phyloP scores from a whole-genome alignment of 495 filamentous ascomycete genomes.

The Aspergillus incahuasiensis region DNA sequence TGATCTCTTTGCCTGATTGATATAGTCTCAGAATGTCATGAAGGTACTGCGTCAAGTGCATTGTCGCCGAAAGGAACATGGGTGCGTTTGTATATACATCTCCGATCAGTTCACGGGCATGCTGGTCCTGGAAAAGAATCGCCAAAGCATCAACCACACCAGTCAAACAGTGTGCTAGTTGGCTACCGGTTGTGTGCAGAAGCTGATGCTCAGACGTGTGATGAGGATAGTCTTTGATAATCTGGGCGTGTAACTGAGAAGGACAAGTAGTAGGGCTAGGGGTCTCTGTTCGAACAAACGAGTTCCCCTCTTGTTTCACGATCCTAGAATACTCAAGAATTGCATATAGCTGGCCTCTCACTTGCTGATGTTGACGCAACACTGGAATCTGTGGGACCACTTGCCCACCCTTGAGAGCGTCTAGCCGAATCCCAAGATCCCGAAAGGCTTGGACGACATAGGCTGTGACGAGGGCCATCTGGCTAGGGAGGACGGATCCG shows the following conservation, averaged over 20 bases:
- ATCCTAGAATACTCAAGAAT: neutral
- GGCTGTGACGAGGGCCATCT: conserved; percentile 24
- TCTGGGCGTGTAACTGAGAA: too few species aligned
- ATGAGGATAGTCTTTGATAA: conserved; percentile 14
- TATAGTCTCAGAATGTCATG: too few species aligned
- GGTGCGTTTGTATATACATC: conserved; percentile 29
- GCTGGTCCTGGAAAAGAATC: conserved; percentile 25
- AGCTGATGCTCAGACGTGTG: conserved; percentile 28
- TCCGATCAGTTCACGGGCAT: conserved; percentile 23
- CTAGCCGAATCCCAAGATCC: conserved; percentile 25
- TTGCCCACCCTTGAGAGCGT: neutral
- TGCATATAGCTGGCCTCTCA: neutral
- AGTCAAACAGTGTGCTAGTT: conserved; percentile 13
- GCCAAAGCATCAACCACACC: conserved; percentile 28
- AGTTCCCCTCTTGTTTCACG: too few species aligned
- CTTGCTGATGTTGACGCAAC: neutral
- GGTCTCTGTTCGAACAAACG: too few species aligned
- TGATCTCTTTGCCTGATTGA: conserved; percentile 3
- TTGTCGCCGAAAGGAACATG: conserved; percentile 11
- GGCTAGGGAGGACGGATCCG: neutral
- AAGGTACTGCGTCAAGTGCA: too few species aligned
- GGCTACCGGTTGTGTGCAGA: conserved; percentile 22
- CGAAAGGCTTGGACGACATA: conserved; percentile 40
- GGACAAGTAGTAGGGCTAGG: too few species aligned
- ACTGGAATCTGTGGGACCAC: neutral